Conservation (phyloP, 495 filamentous ascomycete species). For the Tirmania nivea region DNA sequence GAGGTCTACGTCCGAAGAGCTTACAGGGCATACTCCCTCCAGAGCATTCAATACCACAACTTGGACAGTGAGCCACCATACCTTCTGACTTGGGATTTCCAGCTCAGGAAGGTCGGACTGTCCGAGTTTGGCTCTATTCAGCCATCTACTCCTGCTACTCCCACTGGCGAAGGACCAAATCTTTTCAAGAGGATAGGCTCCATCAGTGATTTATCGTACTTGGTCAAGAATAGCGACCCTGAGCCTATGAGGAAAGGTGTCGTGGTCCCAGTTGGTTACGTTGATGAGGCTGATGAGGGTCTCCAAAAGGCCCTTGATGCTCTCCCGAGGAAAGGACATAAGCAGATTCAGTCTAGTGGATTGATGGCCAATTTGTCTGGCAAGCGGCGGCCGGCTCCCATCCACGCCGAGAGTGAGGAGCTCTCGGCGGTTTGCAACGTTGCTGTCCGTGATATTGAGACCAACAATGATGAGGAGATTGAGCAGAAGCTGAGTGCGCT, state of each 20-base stretch:
- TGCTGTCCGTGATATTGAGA: conserved; percentile 75
- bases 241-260: conserved; percentile 84
- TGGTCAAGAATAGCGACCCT: conserved; percentile 40
- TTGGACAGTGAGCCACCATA: conserved; percentile 54
- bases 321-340: conserved; percentile 32
- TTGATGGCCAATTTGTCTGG: conserved; percentile 51
- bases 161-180: conserved; percentile 34
- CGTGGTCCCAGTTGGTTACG: conserved; percentile 72
- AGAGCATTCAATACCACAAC: conserved; percentile 68
- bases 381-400: conserved; percentile 38
- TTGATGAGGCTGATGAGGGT: conserved; percentile 82
- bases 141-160: conserved; percentile 72
- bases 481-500: conserved; percentile 49
- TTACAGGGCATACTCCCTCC: conserved; percentile 82
- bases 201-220: conserved; percentile 87
- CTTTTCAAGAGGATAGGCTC: conserved; percentile 67
- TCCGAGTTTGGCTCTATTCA: conserved; percentile 65
- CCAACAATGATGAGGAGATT: conserved; percentile 62
- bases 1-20: conserved; percentile 93
- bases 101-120: conserved; percentile 61
- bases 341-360: conserved; percentile 19
- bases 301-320: conserved; percentile 61
- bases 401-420: conserved; percentile 28
- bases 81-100: conserved; percentile 84
- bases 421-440: conserved; percentile 80